phyloP scores from a whole-genome alignment of 768 basidiomycete species.

The Lyophyllum semitale region DNA sequence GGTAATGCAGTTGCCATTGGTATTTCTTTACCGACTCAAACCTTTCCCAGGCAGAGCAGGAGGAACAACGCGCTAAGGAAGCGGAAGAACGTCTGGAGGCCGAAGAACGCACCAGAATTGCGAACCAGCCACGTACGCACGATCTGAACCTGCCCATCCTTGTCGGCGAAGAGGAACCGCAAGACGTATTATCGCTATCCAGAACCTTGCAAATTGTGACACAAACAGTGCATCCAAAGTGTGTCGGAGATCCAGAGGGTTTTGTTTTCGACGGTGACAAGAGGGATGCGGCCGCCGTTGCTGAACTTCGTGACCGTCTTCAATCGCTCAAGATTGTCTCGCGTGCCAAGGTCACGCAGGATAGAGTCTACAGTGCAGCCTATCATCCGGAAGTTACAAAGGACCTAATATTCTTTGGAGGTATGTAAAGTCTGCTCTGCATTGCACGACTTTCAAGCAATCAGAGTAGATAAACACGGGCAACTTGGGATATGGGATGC shows the following conservation, averaged over 20 bases:
- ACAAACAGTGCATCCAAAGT: slow-evolving; percentile 36
- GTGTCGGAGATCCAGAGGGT: slow-evolving; percentile 47
- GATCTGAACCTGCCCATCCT: slow-evolving; percentile 63
- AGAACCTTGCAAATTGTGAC: slow-evolving; percentile 42
- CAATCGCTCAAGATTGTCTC: slow-evolving; percentile 64
- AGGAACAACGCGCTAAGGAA: slow-evolving; percentile 49
- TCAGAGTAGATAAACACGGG: slow-evolving; percentile 71
- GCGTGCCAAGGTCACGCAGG: slow-evolving; percentile 77
- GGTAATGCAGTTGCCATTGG: slow-evolving; percentile 29
- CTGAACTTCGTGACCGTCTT: slow-evolving; percentile 56
- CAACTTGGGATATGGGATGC: slow-evolving; percentile 88
- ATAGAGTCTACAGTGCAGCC: slow-evolving; percentile 74
- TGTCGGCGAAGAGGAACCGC: slow-evolving; percentile 48
- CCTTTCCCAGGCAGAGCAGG: slow-evolving; percentile 46
- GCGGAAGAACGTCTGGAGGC: slow-evolving; percentile 63
- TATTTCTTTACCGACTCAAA: neutral
- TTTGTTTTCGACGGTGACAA: slow-evolving; percentile 51
- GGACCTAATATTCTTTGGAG: slow-evolving; percentile 87
- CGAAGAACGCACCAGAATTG: slow-evolving; percentile 62
- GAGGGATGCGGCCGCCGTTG: slow-evolving; percentile 48
- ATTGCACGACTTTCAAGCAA: neutral
- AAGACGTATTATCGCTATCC: slow-evolving; percentile 50
- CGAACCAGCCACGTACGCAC: slow-evolving; percentile 69
- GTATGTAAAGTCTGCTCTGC: slow-evolving; percentile 34
- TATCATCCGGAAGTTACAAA: slow-evolving; percentile 82